Conservation (phyloP, 805 yeast species). For the Huiozyma naganishii region DNA sequence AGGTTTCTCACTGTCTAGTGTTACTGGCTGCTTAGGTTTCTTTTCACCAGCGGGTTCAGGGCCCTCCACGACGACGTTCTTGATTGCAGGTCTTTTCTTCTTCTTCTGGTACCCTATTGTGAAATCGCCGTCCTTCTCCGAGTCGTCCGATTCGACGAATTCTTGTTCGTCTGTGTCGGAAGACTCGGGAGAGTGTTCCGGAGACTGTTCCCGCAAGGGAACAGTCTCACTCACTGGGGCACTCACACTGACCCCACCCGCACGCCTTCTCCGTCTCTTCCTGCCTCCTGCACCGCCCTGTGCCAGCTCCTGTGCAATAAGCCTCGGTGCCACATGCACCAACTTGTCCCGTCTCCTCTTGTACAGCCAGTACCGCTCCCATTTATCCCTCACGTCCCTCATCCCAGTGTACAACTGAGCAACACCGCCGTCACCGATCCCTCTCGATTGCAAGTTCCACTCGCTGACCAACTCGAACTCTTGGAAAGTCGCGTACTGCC, state of each 20-base stretch:
- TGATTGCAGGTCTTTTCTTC: neutral
- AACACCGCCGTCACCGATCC: neutral
- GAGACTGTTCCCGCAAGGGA: neutral
- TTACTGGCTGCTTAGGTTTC: constrained; percentile 8
- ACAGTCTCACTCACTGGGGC: neutral
- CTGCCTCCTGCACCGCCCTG: no score
- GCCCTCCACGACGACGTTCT: neutral
- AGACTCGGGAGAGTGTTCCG: constrained; percentile 2
- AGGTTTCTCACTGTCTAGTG: constrained; percentile 18
- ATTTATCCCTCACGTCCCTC: neutral
- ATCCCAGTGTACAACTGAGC: neutral
- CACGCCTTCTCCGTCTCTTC: no score
- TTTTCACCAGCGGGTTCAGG: no score
- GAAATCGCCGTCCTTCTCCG: constrained; percentile 15
- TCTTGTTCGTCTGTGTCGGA: constrained; percentile 2
- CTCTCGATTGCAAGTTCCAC: constrained; percentile 19
- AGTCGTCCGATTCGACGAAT: constrained; percentile 1
- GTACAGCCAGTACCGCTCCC: constrained; percentile 1
- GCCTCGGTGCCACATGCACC: neutral
- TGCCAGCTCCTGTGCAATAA: no score
- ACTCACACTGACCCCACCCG: no score
- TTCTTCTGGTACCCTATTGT: constrained; percentile 10
- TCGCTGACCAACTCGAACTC: constrained; percentile 29
- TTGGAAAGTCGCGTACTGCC: constrained; percentile 27
- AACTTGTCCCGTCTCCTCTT: constrained; percentile 1